Percentiles rank a stretch among this genome's conserved stretches.
These are phyloP conservation scores for Barnettozyma populi DNA, from an alignment of 805 yeast species.

Conservation along the genomic window DNA sequence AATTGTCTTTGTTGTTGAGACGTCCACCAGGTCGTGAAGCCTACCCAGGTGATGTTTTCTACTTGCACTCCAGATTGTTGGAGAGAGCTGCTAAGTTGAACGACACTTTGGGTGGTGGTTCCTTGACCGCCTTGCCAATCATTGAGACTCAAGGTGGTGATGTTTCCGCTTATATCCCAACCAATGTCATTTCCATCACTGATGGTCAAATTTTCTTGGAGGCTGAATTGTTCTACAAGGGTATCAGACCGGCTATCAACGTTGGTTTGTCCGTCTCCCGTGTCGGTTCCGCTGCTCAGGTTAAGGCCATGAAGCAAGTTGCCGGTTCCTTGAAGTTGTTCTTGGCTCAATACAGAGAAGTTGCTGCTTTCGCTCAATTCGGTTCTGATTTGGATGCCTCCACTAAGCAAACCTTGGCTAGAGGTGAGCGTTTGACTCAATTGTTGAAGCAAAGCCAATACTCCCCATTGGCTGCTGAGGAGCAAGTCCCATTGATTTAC, in stretches of 20 bases:
- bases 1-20: conserved; percentile 92
- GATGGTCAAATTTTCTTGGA: conserved; percentile 98
- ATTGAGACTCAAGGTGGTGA: conserved; percentile 99
- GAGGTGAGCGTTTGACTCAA: conserved; percentile 99
- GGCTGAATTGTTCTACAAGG: conserved; percentile 99
- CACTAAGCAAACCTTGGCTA: conserved; percentile 95
- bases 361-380: conserved; percentile 99
- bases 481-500: conserved; percentile 96
- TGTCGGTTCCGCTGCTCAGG: conserved; percentile 99
- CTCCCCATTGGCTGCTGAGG: conserved; percentile 96
- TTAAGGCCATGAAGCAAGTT: conserved; percentile 99
- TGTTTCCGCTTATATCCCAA: conserved; percentile 96
- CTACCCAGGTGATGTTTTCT: conserved; percentile 25
- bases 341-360: conserved; percentile 99
- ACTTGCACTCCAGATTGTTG: conserved; percentile 63
- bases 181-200: conserved; percentile 95
- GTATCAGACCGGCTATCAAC: conserved; percentile 99
- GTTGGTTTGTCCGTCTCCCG: conserved; percentile 99
- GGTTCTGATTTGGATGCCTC: conserved; percentile 99
- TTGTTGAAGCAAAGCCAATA: conserved; percentile 97
- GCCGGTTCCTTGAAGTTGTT: conserved; percentile 99
- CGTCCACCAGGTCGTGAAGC: conserved; percentile 23
- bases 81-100: conserved; percentile 98
- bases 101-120: conserved; percentile 84
- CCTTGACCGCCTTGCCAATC: conserved; percentile 92